Percentiles rank a stretch among this genome's conserved stretches.
phyloP scores from a whole-genome alignment of 768 basidiomycete genomes.

The Russula virescens region DNA sequence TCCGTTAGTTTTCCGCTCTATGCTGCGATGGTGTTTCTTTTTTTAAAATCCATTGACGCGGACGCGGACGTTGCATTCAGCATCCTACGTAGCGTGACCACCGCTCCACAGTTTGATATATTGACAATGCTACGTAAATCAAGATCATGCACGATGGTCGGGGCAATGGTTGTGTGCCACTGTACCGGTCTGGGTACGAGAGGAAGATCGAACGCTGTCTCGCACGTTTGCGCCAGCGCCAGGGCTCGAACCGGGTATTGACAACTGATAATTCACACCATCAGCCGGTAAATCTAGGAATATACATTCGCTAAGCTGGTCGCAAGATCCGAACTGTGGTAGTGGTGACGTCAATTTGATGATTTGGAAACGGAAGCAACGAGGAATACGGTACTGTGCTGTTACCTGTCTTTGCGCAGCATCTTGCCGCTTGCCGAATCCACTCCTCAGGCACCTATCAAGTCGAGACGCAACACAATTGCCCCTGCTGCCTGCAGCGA shows the following conservation, averaged over 20 bases:
- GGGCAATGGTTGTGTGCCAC: background rate
- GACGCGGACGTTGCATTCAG: too few relatives aligned
- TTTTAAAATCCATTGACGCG: too few relatives aligned
- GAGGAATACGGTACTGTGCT: too few relatives aligned
- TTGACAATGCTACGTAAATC: background rate
- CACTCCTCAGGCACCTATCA: too few relatives aligned
- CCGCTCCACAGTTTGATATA: background rate
- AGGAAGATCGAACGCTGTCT: slow-evolving; percentile 2
- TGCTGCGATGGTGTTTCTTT: background rate
- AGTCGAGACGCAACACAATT: too few relatives aligned
- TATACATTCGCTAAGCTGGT: too few relatives aligned
- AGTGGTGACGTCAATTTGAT: background rate
- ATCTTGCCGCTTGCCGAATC: background rate
- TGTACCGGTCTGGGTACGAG: background rate
- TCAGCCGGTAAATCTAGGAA: too few relatives aligned
- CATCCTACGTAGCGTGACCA: too few relatives aligned
- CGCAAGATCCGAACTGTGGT: too few relatives aligned
- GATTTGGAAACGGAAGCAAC: background rate
- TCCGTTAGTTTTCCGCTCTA: background rate
- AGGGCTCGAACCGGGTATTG: too few relatives aligned
- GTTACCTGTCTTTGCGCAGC: background rate
- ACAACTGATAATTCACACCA: too few relatives aligned
- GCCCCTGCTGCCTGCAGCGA: too few relatives aligned
- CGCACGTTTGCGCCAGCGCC: background rate
- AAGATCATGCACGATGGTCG: background rate